Conservation (phyloP, 2,329 filamentous ascomycete species). For the Claviceps sp. region DNA sequence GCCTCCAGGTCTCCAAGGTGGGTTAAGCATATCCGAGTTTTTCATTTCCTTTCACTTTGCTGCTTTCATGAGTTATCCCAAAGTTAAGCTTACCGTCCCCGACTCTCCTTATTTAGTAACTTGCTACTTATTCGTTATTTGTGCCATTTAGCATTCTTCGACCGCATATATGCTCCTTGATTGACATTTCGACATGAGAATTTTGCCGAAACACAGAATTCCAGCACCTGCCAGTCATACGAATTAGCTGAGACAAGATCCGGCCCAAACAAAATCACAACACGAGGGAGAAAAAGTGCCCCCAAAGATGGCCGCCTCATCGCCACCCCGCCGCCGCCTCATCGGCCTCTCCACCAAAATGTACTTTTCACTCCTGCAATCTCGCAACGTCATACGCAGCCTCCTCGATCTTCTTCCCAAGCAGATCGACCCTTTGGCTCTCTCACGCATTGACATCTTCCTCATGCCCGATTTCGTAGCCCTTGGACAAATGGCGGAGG, state of each 20-base stretch:
- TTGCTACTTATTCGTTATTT: too few species aligned
- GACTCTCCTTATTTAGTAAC: too few species aligned
- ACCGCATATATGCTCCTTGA: too few species aligned
- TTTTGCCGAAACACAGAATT: too few species aligned
- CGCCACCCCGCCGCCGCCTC: conserved; percentile 36
- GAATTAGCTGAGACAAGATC: background rate
- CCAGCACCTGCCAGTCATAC: too few species aligned
- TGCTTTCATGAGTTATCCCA: too few species aligned
- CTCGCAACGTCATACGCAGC: conserved; percentile 38
- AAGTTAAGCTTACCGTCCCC: too few species aligned
- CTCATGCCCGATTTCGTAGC: conserved; percentile 67
- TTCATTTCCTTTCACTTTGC: too few species aligned
- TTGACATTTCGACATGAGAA: too few species aligned
- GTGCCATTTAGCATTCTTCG: too few species aligned
- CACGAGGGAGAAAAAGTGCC: background rate
- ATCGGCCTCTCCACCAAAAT: conserved; percentile 66
- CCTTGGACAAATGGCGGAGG: conserved; percentile 37
- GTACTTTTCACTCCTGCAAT: conserved; percentile 60
- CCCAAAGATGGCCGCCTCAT: background rate
- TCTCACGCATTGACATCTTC: conserved; percentile 53
- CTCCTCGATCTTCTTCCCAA: conserved; percentile 32
- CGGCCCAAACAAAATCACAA: background rate
- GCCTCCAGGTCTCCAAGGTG: too few species aligned
- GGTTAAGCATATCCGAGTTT: too few species aligned
- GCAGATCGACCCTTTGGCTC: conserved; percentile 24